These are phyloP conservation scores for Wickerhamomyces bisporus DNA, from an alignment of 805 yeast species.

Conservation along the genomic window DNA sequence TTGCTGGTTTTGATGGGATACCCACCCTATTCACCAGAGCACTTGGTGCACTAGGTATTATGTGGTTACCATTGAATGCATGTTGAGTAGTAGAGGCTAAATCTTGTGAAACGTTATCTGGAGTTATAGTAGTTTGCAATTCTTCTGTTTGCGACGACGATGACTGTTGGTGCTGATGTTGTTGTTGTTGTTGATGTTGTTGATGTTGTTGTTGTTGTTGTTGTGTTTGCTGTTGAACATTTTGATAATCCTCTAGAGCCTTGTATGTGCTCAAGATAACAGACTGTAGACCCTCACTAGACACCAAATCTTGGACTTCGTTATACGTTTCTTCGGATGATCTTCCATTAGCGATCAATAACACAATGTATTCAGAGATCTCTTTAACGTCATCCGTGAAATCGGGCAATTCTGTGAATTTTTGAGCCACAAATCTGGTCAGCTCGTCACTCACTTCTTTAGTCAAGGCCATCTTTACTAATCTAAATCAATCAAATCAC, in stretches of 20 bases:
- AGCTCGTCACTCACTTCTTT: slow-evolving; percentile 33
- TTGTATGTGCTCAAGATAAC: slow-evolving; percentile 54
- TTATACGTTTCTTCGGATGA: slow-evolving; percentile 52
- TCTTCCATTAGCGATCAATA: slow-evolving; percentile 64
- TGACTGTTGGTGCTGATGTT: slow-evolving; percentile 6
- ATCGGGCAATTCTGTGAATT: slow-evolving; percentile 33
- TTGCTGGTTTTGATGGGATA: slow-evolving; percentile 16
- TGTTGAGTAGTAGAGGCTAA: slow-evolving; percentile 6
- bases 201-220: slow-evolving; percentile 11
- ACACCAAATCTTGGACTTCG: slow-evolving; percentile 59
- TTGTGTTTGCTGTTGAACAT: neutral
- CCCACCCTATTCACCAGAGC: slow-evolving; percentile 1
- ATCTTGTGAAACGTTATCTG: slow-evolving; percentile 9
- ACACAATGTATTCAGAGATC: slow-evolving; percentile 70
- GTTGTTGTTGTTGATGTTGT: slow-evolving; percentile 13
- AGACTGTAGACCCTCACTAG: slow-evolving; percentile 50
- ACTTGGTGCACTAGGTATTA: slow-evolving; percentile 4
- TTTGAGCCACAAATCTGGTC: slow-evolving; percentile 37
- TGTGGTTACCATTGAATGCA: slow-evolving; percentile 6
- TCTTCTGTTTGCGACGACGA: slow-evolving; percentile 13
- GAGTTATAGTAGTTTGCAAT: slow-evolving; percentile 4
- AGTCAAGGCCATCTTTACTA: slow-evolving; percentile 1
- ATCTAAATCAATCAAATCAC: no score
- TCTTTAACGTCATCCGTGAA: slow-evolving; percentile 50
- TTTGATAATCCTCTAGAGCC: slow-evolving; percentile 40